Evolutionary conservation across 2,329 filamentous ascomycete genomes (phyloP), one percentile per base, ranked within the genome.

Genomic region (Amylocarpus encephaloides): DNA sequence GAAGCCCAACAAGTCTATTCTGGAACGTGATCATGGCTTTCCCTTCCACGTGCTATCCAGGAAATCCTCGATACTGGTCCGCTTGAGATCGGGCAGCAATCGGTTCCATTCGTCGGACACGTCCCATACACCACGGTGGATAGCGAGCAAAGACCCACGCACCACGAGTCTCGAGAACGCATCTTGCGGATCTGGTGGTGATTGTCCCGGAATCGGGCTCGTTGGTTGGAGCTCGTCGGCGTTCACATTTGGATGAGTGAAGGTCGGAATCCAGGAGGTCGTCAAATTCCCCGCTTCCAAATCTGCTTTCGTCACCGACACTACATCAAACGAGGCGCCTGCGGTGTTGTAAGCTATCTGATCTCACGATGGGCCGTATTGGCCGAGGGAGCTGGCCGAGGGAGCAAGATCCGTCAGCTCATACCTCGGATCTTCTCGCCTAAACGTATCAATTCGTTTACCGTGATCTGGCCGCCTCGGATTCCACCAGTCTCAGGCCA

Each of bases 401-500:
- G 22, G 19, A 48, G 35, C 6, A 65, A 49, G 10, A 5, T 11
- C 12, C 10, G 38, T 19, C 13, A 40, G 5, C 38, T 11, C 62
- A 41, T 55, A 66, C 68, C 68, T 41, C 66, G 59, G 26, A 70
- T 52, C 47, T 60, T 62, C 55, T 70, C 64, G 2, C 62, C 69
- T 5, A 71, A 30, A 13, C 50, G 48, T 6, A 71, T 45, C 12
- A 71, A 19, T 42, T 70, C 44, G 3, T 53, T 41, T 0, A 66
- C 26, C 1, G 65, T 64, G 13, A 67, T 46, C 12, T 54, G 55
- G 16, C 59, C 63, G 12, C 69, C 70, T 13, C 43, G 50, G 34
- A 72, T 66, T 5, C 70, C 70, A 1, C 70, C 69, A 15, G 65
- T 49, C 13, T 61, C 52, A 2, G 71, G 70, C 70, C 71, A 73